A percentile compares a stretch with the other conserved stretches of the same genome.
Conservation (phyloP, 257 asterid species). For the Capsicum pubescens region DNA sequence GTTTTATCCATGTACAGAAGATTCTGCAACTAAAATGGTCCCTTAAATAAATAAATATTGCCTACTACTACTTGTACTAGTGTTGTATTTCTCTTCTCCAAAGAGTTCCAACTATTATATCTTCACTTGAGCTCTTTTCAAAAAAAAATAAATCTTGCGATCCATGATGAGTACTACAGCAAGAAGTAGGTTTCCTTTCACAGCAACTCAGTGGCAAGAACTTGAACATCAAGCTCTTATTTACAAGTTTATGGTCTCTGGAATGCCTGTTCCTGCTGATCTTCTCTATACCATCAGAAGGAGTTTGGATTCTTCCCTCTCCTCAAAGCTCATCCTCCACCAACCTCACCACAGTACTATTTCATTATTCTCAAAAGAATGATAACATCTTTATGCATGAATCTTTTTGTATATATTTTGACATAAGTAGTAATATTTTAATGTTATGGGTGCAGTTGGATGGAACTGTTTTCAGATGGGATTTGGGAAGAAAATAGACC, state of each 20-base stretch:
- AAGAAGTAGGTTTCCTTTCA: conserved; percentile 69
- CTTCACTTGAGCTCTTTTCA: neutral
- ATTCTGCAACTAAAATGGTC: conserved; percentile 86
- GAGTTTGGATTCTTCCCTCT: conserved; percentile 65
- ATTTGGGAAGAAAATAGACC: conserved; percentile 81
- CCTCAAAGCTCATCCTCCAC: conserved; percentile 64
- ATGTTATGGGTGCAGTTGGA: conserved; percentile 55
- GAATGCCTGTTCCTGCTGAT: conserved; percentile 88
- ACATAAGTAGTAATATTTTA: neutral
- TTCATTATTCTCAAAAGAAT: too few relatives aligned
- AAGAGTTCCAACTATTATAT: neutral
- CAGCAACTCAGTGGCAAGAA: conserved; percentile 89
- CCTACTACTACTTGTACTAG: conserved; percentile 30
- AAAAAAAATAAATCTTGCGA: neutral
- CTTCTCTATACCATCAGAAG: conserved; percentile 80
- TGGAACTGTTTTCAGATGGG: conserved; percentile 87
- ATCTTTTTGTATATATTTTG: neutral
- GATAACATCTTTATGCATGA: too few relatives aligned
- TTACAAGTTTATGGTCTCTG: conserved; percentile 84
- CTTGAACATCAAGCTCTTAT: conserved; percentile 95
- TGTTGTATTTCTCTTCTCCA: conserved; percentile 16
- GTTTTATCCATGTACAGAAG: conserved; percentile 77
- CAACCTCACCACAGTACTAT: conserved; percentile 54
- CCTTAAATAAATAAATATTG: conserved; percentile 62
- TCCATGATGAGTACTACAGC: conserved; percentile 50